Evolutionary conservation across 345 rosid species (phyloP), one percentile per base, ranked within the genome.

Genomic region (Salix purpurea): DNA sequence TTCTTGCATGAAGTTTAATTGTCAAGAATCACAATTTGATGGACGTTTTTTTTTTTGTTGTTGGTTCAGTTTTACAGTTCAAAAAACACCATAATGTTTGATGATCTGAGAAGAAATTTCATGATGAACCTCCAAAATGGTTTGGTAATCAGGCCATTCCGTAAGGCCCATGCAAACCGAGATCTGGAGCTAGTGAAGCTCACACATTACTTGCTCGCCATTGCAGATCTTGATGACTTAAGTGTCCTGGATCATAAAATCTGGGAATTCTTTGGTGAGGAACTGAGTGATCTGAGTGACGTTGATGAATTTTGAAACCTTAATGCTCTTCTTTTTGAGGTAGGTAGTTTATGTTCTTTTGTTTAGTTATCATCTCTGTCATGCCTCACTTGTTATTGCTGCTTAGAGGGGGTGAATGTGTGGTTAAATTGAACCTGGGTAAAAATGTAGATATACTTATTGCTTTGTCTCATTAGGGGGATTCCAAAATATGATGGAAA

Each of bases 111-210:
- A 74, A 86, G 99, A 86, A 91, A 96, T 79, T 96, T 90, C 48
- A 96, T 93, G 80, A 91, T 96, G 98, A 96, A 93, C 83, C 98
- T 97, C 10, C 93, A 89, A 83, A 96, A 93, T 76, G 99, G 98
- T 52, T 84, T 93, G 82, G 84, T 84, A 5, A 96, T 96, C 80
- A 92, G 75, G 77, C 98, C 98, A 68, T 93, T 91, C 76, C 87
- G 86, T 84, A 92, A 92, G 84, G 98, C 98, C 78, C 97, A 93
- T 86, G 90, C 90, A 21, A 93, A 88, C 83, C 84, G 97, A 76
- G 94, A 96, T 81, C 93, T 87, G 54, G 99, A 93, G 88, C 97
- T 93, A 52, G 86, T 88, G 65, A 89, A 89, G 86, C 93, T 96
- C 83, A 91, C 97, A 40, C 92, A 84, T 39, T 96, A 91, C 85